Evolutionary conservation across 306 rosid species (phyloP), one percentile per base, ranked within the genome.

Genomic region (Lagenaria siceraria): DNA sequence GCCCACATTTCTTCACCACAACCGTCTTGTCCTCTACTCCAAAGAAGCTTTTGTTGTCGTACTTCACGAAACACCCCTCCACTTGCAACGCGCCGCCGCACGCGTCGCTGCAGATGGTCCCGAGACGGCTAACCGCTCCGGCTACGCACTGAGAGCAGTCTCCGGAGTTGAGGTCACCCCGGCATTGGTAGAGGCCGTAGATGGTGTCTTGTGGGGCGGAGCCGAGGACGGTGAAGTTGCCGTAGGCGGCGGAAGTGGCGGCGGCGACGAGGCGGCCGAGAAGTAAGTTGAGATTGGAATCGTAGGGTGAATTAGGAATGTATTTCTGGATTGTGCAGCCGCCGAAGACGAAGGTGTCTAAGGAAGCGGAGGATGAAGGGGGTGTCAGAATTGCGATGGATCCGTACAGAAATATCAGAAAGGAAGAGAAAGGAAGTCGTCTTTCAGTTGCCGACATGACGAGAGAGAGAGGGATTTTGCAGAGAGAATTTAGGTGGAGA

Each of bases 71-170:
- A 42, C 99, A 96, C 0, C 96, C 98, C 19, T 96, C 98, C 10
- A 89, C 83, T 82, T 96, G 99, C 89, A 96, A 81, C 87, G 89
- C 96, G 78, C 92, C 99, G 22, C 98, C 99, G 81, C 80, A 75
- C 1, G 97, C 62, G 84, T 42, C 77, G 8, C 24, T 54, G 82
- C 99, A 96, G 49, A 90, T 74, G 0, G 88, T 83, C 15, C 94
- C 92, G 42, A 96, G 86, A 14, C 86, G 97, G 21, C 78, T 83
- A 19, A 90, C 91, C 0, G 94, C 88, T 14, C 82, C 87, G 0
- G 82, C 7, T 4, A 96, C 88, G 78, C 99, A 96, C 25, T 61
- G 77, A 0, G 84, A 72, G 88, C 99, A 96, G 77, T 87, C 92
- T 75, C n/a, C 75, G 68, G 40, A 17, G 81, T 10, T 10, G 54